Conservation (phyloP, 2,329 filamentous ascomycete genomes). For the Colletotrichum godetiae region DNA sequence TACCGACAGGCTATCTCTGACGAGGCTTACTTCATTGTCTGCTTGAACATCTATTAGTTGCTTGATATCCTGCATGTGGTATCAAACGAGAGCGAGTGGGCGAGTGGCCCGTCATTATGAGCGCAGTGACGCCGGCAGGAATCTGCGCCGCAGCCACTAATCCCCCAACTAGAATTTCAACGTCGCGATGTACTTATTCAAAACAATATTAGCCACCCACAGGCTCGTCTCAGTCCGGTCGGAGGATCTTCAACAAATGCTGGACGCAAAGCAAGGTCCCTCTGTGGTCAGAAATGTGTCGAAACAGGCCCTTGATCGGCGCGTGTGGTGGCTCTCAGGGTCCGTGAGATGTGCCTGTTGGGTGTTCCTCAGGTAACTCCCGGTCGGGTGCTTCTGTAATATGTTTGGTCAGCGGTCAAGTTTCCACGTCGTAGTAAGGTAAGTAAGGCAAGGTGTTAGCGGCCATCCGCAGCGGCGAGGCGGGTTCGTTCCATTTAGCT, state of each 20-base stretch:
- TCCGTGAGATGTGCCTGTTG: too few relatives aligned
- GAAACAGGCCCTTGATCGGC: slow-evolving; percentile 3
- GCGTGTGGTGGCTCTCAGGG: neutral
- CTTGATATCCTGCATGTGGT: neutral
- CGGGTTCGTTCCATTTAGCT: neutral
- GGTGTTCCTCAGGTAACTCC: neutral
- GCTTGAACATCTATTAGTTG: neutral
- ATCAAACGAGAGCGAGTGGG: neutral
- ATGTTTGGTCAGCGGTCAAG: neutral
- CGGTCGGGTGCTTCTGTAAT: slow-evolving; percentile 2
- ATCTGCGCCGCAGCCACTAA: neutral
- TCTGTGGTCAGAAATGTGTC: neutral
- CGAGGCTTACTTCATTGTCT: neutral
- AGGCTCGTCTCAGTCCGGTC: neutral
- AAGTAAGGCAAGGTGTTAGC: neutral
- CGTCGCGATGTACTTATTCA: neutral
- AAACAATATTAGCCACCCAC: neutral
- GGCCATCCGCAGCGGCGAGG: neutral
- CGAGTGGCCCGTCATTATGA: neutral
- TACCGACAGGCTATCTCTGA: neutral
- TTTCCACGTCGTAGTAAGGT: neutral
- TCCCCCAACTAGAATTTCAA: neutral
- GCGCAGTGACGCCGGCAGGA: neutral
- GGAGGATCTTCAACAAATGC: neutral
- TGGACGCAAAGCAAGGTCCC: neutral